Evolutionary conservation across 139 green algal genomes (phyloP).

Genomic region (Nannochloris sp.): DNA sequence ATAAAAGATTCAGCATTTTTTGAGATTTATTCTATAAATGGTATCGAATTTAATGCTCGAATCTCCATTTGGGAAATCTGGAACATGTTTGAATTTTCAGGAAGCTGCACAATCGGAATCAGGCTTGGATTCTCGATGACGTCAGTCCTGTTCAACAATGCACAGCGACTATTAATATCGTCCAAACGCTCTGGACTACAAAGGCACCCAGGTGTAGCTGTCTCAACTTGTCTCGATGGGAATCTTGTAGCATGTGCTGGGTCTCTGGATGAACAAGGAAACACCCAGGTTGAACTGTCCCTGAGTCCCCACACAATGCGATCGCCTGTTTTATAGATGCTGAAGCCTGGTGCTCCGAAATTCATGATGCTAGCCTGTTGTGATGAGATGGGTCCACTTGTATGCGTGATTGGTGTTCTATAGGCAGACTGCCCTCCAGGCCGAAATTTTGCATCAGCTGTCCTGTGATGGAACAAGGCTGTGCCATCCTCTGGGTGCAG

Average conservation of each 20-base stretch:
- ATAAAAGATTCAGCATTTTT: not conserved
- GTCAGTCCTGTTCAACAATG: no score
- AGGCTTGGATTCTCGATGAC: no score
- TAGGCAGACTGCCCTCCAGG: not conserved
- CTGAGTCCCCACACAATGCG: not conserved
- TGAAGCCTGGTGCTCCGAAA: not conserved
- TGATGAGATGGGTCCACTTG: not conserved
- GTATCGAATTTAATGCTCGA: not conserved
- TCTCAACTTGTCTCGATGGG: no score
- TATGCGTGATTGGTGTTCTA: not conserved
- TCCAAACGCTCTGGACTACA: no score
- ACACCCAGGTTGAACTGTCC: not conserved
- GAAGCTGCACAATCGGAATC: no score
- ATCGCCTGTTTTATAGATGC: not conserved
- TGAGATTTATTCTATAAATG: not conserved
- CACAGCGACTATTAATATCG: no score
- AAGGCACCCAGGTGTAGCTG: no score
- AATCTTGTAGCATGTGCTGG: not conserved
- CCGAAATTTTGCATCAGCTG: constrained; percentile 1
- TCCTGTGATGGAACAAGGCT: constrained; percentile 3
- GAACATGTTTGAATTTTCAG: no score
- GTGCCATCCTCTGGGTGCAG: constrained; percentile 1
- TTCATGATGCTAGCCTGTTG: constrained; percentile 3
- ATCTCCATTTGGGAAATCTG: no score
- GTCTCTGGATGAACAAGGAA: no score